phyloP scores from a whole-genome alignment of 75 land plant species.

The Pseudotsuga menziesii region DNA sequence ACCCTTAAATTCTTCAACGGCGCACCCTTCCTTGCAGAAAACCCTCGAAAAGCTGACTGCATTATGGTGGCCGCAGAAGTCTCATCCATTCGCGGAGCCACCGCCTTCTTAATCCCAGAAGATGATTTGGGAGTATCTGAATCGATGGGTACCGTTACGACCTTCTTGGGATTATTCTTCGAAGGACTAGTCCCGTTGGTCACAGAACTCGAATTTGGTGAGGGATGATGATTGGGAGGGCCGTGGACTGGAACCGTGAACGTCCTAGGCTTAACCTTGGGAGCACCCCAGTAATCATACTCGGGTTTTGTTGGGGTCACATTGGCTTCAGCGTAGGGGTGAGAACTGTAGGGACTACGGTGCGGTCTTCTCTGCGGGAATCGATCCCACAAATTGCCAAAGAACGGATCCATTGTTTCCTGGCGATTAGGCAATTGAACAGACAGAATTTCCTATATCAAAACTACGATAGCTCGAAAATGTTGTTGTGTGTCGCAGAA shows the following conservation, averaged over 20 bases:
- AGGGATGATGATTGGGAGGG: background rate
- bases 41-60: constrained; percentile 22
- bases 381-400: background rate
- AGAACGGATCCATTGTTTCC: background rate
- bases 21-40: constrained; percentile 11
- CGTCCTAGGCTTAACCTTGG: background rate
- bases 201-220: too few species aligned
- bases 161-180: background rate
- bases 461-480: too few species aligned
- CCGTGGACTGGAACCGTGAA: background rate
- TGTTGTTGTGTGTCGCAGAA: too few species aligned
- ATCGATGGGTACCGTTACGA: background rate
- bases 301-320: background rate
- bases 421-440: too few species aligned
- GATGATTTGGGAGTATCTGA: too few species aligned
- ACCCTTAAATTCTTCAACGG: constrained; percentile 19
- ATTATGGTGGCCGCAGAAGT: constrained; percentile 16
- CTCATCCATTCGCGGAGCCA: background rate
- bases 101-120: too few species aligned
- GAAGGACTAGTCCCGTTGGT: background rate
- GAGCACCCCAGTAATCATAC: too few species aligned
- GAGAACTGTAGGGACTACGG: background rate
- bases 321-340: background rate
- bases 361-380: background rate
- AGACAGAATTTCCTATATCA: too few species aligned